Base-by-base conservation (phyloP, 768 basidiomycete genomes). In the Amanita polypyramis region DNA sequence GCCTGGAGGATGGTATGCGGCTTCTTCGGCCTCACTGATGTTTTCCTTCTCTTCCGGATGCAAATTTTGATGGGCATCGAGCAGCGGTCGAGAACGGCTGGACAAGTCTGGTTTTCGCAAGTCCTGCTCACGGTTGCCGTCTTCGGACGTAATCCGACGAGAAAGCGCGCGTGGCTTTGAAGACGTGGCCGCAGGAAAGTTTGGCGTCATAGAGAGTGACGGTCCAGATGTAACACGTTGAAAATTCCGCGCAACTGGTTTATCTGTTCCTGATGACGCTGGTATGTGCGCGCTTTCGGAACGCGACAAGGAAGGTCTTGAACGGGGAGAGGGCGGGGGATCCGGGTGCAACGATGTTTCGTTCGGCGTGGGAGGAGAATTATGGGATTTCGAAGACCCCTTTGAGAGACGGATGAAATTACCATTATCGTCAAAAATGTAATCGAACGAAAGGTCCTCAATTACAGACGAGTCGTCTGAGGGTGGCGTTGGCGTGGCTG, bases 171-270 rank as follows among this genome's bases (percentile, higher is more conserved):
- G 65, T 36, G 63, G 59, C 57, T 67, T 68, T 17, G 62, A 55
- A 23, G 64, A 55, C 32, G 65, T 54, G 8, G 63, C 61, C 19
- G 65, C 59, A 49, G 70, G 32, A 50, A 59, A 54, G 50, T 62
- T 63, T 12, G 65, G 57, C 9, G 61, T 55, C 43, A 58, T 58
- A 23, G 66, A 42, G 29, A 64, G 56, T n/a, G 71, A 65, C 8
- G 84, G 77, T 23, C 76, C 80, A 8, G 85, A 89, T 2, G 74
- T 70, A 33, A 78, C 73, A 52, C 86, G 82, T 52, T 79, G 75
- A 56, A 88, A 80, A 5, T 77, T 76, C 43, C 85, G 73, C 8
- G 65, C 57, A 5, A 61, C 54, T 56, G 65, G 45, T 61, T 56
- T 54, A 47, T 47, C 64, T 52, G 56, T 62, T 43, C 60, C 54